These are phyloP conservation scores for Globisporangium cystogenes DNA, from an alignment of 352 stramenopile species.

Conservation along the genomic window DNA sequence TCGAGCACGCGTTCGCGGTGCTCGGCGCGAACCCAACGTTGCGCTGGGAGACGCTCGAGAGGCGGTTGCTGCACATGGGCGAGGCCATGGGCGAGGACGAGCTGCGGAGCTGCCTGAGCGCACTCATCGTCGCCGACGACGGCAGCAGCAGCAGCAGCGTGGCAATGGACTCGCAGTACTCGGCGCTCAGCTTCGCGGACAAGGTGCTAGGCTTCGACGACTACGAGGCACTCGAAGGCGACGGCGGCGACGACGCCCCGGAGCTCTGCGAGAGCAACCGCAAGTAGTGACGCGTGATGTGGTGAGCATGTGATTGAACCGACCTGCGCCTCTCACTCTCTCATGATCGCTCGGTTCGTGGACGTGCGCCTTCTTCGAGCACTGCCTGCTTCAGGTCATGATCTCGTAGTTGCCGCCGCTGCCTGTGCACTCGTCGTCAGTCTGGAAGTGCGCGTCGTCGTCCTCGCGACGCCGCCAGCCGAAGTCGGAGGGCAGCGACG, in stretches of 20 bases:
- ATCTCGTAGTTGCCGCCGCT: conserved; percentile 20
- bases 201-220: conserved; percentile 89
- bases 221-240: conserved; percentile 37
- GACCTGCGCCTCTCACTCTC: no score
- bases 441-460: conserved; percentile 16
- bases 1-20: conserved; percentile 67
- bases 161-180: conserved; percentile 44
- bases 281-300: background rate
- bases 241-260: background rate
- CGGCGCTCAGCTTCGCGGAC: conserved; percentile 65
- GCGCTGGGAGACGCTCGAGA: conserved; percentile 62
- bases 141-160: conserved; percentile 6
- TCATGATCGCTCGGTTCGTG: no score
- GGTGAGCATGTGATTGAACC: no score
- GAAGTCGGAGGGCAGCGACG: background rate
- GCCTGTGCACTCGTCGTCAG: conserved; percentile 15
- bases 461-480: background rate
- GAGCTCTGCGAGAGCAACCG: background rate
- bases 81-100: conserved; percentile 83
- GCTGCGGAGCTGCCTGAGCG: conserved; percentile 70
- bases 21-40: conserved; percentile 26
- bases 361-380: background rate
- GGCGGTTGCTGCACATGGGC: conserved; percentile 52
- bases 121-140: conserved; percentile 46
- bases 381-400: conserved; percentile 9